Evolutionary conservation across 1,284 basidiomycete genomes (phyloP), one percentile per base, ranked within the genome.

Genomic region (Melampsora abietis-canadensis): DNA sequence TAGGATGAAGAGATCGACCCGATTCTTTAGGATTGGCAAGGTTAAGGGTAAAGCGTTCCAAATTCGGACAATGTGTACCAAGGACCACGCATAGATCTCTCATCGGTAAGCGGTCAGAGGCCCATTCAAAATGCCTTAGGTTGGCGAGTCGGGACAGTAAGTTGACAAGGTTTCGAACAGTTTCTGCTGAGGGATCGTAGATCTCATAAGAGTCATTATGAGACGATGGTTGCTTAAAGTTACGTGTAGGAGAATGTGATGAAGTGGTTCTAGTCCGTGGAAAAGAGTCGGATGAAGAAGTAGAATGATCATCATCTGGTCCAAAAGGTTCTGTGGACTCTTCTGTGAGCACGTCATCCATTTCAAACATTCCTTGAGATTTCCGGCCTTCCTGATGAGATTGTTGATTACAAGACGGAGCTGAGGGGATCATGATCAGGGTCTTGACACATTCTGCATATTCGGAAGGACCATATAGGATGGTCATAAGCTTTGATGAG

Each of bases 141-240:
- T 69, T 69, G 68, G 68, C 40, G n/a, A 69, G 40, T 48, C 62
- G 60, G n/a, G 21, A 31, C 15, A 69, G 15, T 15, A 69, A 59
- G 15, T 44, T 21, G 5, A 24, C 24, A 44, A 61, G 40, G 59
- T 46, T 19, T 44, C 40, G 40, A 44, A 1, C 40, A 15, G 40
- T 44, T 10, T 62, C 40, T 21, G 51, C 51, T 57, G 51, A 57
- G 12, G 51, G 21, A 44, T 44, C 40, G 14, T 44, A 44, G 12
- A 44, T 14, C 40, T 44, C 40, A 44, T 14, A 44, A 30, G 21
- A 21, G 21, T 21, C 21, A 57, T 57, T 57, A 19, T 57, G 51
- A 10, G 30, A 59, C 31, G 40, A 8, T n/a, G 30, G 19, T n/a
- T 51, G 31, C 10, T 44, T 44, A 44, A 44, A 44, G 10, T 44